Evolutionary conservation across 768 basidiomycete genomes (phyloP).

Genomic region (Vishniacozyma victoriae): DNA sequence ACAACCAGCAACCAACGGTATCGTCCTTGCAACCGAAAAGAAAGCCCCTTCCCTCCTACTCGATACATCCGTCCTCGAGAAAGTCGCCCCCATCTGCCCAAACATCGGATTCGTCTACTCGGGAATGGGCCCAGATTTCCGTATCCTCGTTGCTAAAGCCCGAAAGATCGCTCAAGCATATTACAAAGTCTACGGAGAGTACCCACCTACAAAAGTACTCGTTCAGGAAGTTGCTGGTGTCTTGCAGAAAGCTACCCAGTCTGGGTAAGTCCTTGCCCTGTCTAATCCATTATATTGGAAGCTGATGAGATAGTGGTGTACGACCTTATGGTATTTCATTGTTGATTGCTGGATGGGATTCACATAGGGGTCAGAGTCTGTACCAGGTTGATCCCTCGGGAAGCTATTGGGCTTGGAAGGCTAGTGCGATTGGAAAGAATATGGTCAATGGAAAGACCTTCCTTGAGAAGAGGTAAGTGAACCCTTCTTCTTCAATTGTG

Average conservation of each 20-base stretch:
- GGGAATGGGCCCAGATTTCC: slow-evolving; percentile 98
- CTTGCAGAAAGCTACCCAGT: slow-evolving; percentile 98
- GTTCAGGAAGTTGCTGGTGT: slow-evolving; percentile 96
- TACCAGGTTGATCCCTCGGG: slow-evolving; percentile 99
- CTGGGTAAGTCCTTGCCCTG: slow-evolving; percentile 62
- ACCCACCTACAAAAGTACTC: slow-evolving; percentile 90
- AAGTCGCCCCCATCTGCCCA: slow-evolving; percentile 92
- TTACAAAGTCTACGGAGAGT: slow-evolving; percentile 99
- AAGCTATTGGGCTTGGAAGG: slow-evolving; percentile 99
- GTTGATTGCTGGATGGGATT: slow-evolving; percentile 94
- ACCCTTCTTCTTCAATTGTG: no score
- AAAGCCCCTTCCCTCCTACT: slow-evolving; percentile 96
- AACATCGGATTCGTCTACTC: slow-evolving; percentile 99
- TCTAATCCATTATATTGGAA: neutral
- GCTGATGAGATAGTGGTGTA: slow-evolving; percentile 66
- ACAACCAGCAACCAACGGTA: slow-evolving; percentile 87
- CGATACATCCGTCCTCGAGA: slow-evolving; percentile 96
- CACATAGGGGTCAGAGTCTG: slow-evolving; percentile 85
- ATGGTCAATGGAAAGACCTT: slow-evolving; percentile 99
- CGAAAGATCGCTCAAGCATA: slow-evolving; percentile 97
- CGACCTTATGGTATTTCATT: slow-evolving; percentile 98
- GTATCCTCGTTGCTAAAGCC: slow-evolving; percentile 85
- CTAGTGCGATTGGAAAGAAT: slow-evolving; percentile 98
- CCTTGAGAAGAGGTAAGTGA: slow-evolving; percentile 87
- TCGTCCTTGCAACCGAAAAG: slow-evolving; percentile 99